These are phyloP conservation scores for Meira nashicola DNA, from an alignment of 1,284 basidiomycete species.

Conservation along the genomic window DNA sequence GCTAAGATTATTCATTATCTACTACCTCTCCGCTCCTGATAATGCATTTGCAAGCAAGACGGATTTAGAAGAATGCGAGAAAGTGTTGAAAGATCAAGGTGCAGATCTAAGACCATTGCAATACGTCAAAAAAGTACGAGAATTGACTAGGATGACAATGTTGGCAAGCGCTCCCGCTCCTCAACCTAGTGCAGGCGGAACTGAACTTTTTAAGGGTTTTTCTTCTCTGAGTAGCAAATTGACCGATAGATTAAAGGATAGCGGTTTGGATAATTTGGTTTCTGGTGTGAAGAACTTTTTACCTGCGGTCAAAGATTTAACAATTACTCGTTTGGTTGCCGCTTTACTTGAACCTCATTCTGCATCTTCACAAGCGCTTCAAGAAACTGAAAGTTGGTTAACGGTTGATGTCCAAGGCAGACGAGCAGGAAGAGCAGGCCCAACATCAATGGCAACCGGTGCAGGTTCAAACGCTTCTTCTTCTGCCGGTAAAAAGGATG, in stretches of 20 bases:
- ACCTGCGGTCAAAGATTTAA: conserved; percentile 87
- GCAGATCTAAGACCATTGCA: conserved; percentile 83
- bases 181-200: conserved; percentile 21
- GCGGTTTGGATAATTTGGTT: conserved; percentile 85
- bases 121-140: conserved; percentile 85
- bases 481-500: conserved; percentile 58
- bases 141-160: conserved; percentile 87
- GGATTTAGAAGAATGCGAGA: conserved; percentile 77
- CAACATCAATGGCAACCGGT: conserved; percentile 16
- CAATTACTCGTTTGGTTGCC: conserved; percentile 85
- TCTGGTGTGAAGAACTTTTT: conserved; percentile 98
- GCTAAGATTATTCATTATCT: conserved; percentile 85
- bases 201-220: conserved; percentile 83
- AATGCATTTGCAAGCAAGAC: conserved; percentile 64
- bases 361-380: conserved; percentile 83
- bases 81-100: conserved; percentile 40
- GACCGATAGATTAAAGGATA: conserved; percentile 87
- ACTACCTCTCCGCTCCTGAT: conserved; percentile 81
- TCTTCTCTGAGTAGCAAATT: conserved; percentile 85
- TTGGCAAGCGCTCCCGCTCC: conserved; percentile 71
- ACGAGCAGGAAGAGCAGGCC: conserved; percentile 21
- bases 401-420: conserved; percentile 72
- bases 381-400: conserved; percentile 93
- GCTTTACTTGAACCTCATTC: conserved; percentile 93
- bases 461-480: not conserved